Evolutionary conservation across 495 filamentous ascomycete species (phyloP), one percentile per base, ranked within the genome.

Genomic region (Rostrohypoxylon terebratum): DNA sequence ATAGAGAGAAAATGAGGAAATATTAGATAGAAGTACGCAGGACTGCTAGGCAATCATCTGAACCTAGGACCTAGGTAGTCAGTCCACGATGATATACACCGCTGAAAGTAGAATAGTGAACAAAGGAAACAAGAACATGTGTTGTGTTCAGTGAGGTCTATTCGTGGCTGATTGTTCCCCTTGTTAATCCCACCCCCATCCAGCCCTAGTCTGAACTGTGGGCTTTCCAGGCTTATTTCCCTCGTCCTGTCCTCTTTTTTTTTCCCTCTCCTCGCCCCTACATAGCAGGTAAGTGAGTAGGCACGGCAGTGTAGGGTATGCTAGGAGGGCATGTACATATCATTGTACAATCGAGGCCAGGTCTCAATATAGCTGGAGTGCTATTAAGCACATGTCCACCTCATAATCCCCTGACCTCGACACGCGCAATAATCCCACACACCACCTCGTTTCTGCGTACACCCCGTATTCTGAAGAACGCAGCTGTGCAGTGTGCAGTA

Each of bases 371-470:
- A 55, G 66, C 53, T 67, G 66, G 45, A 63, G 63, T 68, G 51
- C 42, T 71, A 69, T 36, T 71, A 69, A 75, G 68, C 71, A 73
- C 66, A 59, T 70, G 71, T 21, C 72, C 63, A 73, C 66, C 55
- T 25, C 40, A 55, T n/a, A 48, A 69, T 67, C 62, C 63, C 68
- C 51, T 68, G 72, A 71, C 72, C 63, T 72, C 13, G 55, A 70
- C 72, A 75, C 63, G 72, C 68, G 72, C 59, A 68, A 75, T 75
- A 63, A 59, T 73, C 65, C 62, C 68, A 73, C 55, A 63, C 72
- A 68, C 72, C 68, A 64, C 59, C 40, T 60, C 57, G 25, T 67
- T 55, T 59, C 9, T 44, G 42, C 33, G 42, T 58, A 65, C 60
- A 65, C 62, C 59, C 59, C 68, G 55, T 55, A 66, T 36, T 48